A percentile compares a stretch with the other conserved stretches of the same genome.
Evolutionary conservation across 2,329 filamentous ascomycete species (phyloP).

Genomic region (Juglanconis oblonga): DNA sequence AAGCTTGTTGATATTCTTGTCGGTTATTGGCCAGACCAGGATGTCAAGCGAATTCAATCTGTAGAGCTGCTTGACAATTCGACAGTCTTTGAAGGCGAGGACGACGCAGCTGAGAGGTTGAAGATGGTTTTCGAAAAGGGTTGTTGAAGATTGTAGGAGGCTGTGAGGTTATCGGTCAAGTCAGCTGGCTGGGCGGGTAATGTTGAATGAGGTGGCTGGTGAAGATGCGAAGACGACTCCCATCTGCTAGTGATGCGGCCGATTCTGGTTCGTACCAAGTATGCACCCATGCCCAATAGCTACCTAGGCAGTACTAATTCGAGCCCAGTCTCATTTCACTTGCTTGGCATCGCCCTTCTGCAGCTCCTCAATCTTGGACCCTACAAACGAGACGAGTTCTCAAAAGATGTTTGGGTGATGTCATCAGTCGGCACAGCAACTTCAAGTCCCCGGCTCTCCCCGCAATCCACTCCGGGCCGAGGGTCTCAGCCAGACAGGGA

Average conservation of each 20-base stretch:
- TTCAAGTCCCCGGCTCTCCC: background rate
- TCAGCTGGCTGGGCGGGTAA: conserved; percentile 3
- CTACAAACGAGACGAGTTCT: background rate
- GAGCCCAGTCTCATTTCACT: too few species aligned
- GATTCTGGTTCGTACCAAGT: too few species aligned
- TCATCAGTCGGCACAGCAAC: conserved; percentile 4
- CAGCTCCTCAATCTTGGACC: background rate
- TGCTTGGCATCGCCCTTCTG: too few species aligned
- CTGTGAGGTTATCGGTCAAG: conserved; percentile 1
- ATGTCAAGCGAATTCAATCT: background rate
- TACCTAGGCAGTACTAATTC: background rate
- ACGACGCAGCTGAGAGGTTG: background rate
- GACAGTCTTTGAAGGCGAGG: background rate
- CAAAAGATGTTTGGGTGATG: conserved; percentile 1
- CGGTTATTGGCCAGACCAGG: background rate
- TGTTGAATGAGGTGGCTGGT: conserved; percentile 19
- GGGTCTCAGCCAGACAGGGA: background rate
- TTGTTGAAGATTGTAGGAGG: too few species aligned
- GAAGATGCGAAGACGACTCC: background rate
- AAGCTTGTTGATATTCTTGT: background rate
- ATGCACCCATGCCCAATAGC: background rate
- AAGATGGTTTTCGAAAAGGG: too few species aligned
- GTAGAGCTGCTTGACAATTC: background rate
- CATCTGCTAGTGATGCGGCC: too few species aligned
- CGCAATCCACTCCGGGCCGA: background rate